Evolutionary conservation across 2,329 filamentous ascomycete species (phyloP).

Genomic region (Fusarium sp.): DNA sequence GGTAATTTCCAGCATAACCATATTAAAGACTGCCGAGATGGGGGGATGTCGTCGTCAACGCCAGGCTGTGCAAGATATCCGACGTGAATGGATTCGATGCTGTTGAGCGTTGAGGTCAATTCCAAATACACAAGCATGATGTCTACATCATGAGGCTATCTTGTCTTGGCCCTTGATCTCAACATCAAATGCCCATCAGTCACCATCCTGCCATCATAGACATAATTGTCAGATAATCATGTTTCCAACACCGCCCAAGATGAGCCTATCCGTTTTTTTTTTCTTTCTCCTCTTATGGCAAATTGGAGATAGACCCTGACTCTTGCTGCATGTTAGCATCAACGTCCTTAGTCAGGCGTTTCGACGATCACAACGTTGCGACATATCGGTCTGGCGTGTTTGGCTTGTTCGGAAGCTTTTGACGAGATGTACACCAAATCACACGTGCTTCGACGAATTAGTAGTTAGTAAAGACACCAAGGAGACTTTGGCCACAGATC

Average conservation of each 20-base stretch:
- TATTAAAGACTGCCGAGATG: slow-evolving; percentile 12
- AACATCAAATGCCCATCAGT: background rate
- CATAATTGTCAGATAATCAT: background rate
- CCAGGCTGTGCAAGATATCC: slow-evolving; percentile 31
- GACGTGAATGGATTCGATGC: background rate
- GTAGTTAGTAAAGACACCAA: background rate
- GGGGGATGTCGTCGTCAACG: slow-evolving; percentile 27
- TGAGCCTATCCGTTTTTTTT: slow-evolving; percentile 6
- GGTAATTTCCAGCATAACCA: slow-evolving; percentile 13
- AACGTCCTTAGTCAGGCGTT: slow-evolving; percentile 23
- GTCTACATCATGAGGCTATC: slow-evolving; percentile 14
- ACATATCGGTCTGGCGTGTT: slow-evolving; percentile 2
- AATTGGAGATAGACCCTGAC: slow-evolving; percentile 25
- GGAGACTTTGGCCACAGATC: slow-evolving; percentile 7
- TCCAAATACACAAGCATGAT: slow-evolving; percentile 28
- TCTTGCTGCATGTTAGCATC: slow-evolving; percentile 24
- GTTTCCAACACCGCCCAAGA: background rate
- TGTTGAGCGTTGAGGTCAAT: background rate
- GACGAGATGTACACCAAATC: slow-evolving; percentile 6
- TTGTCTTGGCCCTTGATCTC: slow-evolving; percentile 10
- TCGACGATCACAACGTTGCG: slow-evolving; percentile 22
- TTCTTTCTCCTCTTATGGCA: slow-evolving; percentile 5
- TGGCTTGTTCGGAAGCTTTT: slow-evolving; percentile 19
- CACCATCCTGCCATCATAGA: slow-evolving; percentile 8
- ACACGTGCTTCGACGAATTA: slow-evolving; percentile 20